These are phyloP conservation scores for Populus pruinosa DNA, from an alignment of 345 rosid species.

Conservation along the genomic window DNA sequence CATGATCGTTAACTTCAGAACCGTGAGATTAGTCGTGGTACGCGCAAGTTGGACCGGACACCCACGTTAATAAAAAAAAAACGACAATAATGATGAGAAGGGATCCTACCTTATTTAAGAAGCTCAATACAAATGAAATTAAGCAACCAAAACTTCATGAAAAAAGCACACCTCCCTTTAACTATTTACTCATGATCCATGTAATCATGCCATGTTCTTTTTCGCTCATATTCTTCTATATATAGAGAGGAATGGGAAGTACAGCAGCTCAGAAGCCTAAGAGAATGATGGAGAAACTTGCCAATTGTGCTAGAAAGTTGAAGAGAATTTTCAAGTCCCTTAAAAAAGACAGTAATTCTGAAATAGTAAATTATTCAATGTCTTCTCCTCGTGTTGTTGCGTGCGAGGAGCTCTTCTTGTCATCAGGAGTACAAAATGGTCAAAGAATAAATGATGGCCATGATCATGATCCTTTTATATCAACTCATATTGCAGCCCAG, in stretches of 20 bases:
- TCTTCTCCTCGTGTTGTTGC: conserved; percentile 18
- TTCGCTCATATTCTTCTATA: neutral
- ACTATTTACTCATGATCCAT: neutral
- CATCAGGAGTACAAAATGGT: conserved; percentile 5
- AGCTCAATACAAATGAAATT: neutral
- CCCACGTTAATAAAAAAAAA: no score
- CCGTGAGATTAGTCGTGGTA: no score
- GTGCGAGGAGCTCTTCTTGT: conserved; percentile 36
- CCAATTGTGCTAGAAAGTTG: conserved; percentile 8
- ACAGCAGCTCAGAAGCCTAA: neutral
- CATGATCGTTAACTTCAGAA: no score
- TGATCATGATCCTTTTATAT: neutral
- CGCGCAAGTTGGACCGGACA: no score
- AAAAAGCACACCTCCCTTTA: neutral
- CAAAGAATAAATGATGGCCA: neutral
- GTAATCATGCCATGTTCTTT: neutral
- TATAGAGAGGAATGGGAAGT: no score
- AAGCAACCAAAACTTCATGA: neutral
- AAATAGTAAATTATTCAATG: neutral
- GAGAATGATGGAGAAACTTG: conserved; percentile 15
- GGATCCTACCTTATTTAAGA: neutral
- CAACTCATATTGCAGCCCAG: conserved; percentile 31
- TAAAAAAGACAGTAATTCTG: neutral
- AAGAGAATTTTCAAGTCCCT: conserved; percentile 6
- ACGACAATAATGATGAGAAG: neutral